phyloP scores from a whole-genome alignment of 2,329 filamentous ascomycete genomes.

The Microcyclosporella mali region DNA sequence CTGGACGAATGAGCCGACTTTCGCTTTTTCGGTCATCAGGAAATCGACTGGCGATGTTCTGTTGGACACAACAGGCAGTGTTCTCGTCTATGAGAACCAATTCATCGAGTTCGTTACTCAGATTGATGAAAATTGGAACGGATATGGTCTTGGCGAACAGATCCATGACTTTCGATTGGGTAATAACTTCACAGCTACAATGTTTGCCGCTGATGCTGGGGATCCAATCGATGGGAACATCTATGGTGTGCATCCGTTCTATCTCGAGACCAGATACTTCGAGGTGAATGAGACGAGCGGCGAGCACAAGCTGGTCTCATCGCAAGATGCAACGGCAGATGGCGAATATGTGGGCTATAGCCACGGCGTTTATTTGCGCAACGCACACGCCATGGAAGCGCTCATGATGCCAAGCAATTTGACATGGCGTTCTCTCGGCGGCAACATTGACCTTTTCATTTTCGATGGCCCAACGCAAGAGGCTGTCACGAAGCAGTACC shows the following conservation, averaged over 20 bases:
- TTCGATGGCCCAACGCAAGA: conserved; percentile 65
- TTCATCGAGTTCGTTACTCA: conserved; percentile 66
- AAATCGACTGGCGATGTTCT: conserved; percentile 58
- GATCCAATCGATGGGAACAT: conserved; percentile 61
- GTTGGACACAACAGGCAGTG: conserved; percentile 59
- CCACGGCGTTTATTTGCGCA: conserved; percentile 72
- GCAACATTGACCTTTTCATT: conserved; percentile 73
- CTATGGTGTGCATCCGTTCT: conserved; percentile 72
- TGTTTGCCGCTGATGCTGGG: conserved; percentile 62
- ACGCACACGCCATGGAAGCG: conserved; percentile 69
- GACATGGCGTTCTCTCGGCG: conserved; percentile 69
- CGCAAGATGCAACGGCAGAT: conserved; percentile 47
- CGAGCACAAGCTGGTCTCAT: conserved; percentile 48
- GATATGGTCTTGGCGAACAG: conserved; percentile 66
- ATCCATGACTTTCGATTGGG: conserved; percentile 67
- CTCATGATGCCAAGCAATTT: conserved; percentile 58
- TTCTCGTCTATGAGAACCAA: conserved; percentile 68
- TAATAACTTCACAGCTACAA: conserved; percentile 64
- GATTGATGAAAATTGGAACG: conserved; percentile 64
- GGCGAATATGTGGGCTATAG: conserved; percentile 59
- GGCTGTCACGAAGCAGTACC: conserved; percentile 65
- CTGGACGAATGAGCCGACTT: conserved; percentile 54
- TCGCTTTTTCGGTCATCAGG: conserved; percentile 52
- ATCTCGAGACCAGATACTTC: conserved; percentile 73
- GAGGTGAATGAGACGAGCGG: conserved; percentile 43